phyloP scores from a whole-genome alignment of 192 early-diverging fungal species.

The Backusella luteola region DNA sequence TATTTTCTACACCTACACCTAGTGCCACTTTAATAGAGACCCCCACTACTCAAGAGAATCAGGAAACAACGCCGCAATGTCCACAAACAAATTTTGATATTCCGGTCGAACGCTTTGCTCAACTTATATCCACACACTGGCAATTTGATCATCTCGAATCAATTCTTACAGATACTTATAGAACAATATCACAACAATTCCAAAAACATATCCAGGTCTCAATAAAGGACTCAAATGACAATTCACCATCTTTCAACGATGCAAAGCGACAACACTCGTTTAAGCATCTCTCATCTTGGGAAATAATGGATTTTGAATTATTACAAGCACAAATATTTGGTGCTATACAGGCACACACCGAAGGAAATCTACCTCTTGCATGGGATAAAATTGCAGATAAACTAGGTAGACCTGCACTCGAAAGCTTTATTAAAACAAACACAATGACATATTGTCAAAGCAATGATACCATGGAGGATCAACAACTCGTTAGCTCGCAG shows the following conservation, averaged over 20 bases:
- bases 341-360: constrained; percentile 28
- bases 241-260: background rate
- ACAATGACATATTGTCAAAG: background rate
- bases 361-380: constrained; percentile 18
- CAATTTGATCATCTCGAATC: constrained; percentile 26
- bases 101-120: constrained; percentile 16
- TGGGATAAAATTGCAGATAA: constrained; percentile 26
- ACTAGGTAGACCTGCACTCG: constrained; percentile 21
- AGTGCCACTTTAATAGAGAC: constrained; percentile 5
- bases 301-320: constrained; percentile 27
- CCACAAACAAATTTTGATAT: constrained; percentile 33
- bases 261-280: background rate
- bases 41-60: background rate
- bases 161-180: constrained; percentile 9
- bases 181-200: constrained; percentile 14
- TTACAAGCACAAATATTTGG: constrained; percentile 27
- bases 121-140: constrained; percentile 21
- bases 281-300: background rate
- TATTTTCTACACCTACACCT: background rate
- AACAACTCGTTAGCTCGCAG: background rate
- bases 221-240: background rate
- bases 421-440: background rate
- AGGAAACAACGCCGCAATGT: background rate
- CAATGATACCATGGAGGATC: background rate
- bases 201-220: constrained; percentile 20